Conservation (phyloP, 2,329 filamentous ascomycete species). For the Magnaporthiopsis incrustans region DNA sequence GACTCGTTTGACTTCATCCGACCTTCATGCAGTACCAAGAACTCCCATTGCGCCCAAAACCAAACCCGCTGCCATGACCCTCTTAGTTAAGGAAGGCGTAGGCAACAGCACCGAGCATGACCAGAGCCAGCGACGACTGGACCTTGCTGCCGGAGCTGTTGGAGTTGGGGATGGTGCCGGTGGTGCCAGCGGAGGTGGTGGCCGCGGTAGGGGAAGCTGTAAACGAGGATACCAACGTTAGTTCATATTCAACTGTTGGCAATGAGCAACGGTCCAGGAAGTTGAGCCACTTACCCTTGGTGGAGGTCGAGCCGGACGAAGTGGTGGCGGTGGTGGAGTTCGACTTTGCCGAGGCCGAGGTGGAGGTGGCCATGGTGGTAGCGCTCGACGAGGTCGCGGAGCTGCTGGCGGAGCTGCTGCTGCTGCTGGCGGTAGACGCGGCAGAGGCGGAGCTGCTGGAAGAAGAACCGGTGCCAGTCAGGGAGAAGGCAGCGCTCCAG, state of each 20-base stretch:
- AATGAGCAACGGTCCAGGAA: too few relatives aligned
- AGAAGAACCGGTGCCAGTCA: constrained; percentile 20
- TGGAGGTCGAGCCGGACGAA: background rate
- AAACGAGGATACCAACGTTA: background rate
- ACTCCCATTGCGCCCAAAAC: background rate
- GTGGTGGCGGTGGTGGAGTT: background rate
- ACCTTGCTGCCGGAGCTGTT: constrained; percentile 3
- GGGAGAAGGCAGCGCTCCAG: constrained; percentile 34
- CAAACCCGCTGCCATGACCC: background rate
- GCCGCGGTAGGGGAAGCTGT: background rate
- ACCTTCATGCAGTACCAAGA: background rate
- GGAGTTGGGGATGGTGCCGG: background rate
- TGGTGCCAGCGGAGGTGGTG: background rate
- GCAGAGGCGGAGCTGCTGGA: constrained; percentile 11
- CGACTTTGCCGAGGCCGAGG: background rate
- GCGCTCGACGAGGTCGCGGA: background rate
- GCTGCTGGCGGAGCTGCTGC: background rate
- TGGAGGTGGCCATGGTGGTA: background rate
- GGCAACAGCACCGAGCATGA: constrained; percentile 5
- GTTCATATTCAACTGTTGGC: background rate
- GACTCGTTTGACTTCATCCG: background rate
- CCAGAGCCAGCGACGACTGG: constrained; percentile 6
- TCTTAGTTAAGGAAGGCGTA: constrained; percentile 8
- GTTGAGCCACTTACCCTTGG: background rate
- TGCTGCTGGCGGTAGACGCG: background rate